Conservation (phyloP, 1,284 basidiomycete genomes). For the Leccinum insolens region DNA sequence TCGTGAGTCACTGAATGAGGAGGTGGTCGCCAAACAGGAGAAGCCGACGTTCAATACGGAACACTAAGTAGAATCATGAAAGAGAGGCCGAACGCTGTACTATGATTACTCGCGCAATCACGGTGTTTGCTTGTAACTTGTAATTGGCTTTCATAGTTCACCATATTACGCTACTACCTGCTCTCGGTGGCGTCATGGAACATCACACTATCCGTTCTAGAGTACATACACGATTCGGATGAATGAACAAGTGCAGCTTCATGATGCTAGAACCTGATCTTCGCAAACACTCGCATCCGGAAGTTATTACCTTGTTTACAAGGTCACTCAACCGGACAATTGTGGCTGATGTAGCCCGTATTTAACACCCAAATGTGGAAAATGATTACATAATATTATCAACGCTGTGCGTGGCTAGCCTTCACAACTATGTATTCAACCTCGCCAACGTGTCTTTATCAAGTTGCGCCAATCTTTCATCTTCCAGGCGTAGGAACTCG, state of each 20-base stretch:
- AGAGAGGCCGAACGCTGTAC: background rate
- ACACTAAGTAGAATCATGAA: conserved; percentile 35
- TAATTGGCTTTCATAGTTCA: background rate
- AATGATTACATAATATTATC: too few species aligned
- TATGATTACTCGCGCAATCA: background rate
- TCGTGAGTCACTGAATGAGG: conserved; percentile 25
- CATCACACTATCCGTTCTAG: background rate
- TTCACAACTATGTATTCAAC: too few species aligned
- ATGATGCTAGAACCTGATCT: background rate
- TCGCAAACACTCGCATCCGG: background rate
- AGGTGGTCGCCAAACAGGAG: conserved; percentile 9
- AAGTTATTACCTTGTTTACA: background rate
- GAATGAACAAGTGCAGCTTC: background rate
- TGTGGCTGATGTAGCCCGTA: too few species aligned
- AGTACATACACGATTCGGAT: background rate
- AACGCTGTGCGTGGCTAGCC: too few species aligned
- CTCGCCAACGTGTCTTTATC: too few species aligned
- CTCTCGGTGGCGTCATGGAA: background rate
- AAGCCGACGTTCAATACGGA: conserved; percentile 28
- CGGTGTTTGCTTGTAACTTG: too few species aligned
- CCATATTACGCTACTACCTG: background rate
- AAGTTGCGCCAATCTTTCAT: too few species aligned
- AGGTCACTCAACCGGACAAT: too few species aligned
- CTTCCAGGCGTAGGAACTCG: too few species aligned
- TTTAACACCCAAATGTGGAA: too few species aligned